phyloP scores from a whole-genome alignment of 768 basidiomycete species.

The Tulasnella sp. region DNA sequence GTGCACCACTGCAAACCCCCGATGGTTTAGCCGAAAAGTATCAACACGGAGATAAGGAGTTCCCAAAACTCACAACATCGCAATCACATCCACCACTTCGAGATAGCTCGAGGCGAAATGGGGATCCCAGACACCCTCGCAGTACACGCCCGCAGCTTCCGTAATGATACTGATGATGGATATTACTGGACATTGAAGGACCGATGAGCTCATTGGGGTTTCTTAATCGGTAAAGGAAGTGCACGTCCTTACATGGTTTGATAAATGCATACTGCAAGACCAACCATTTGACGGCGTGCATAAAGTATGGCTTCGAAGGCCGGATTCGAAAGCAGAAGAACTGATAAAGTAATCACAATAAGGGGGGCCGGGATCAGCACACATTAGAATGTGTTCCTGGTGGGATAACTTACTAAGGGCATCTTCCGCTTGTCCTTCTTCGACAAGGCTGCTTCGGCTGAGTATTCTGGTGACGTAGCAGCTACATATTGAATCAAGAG shows the following conservation, averaged over 20 bases:
- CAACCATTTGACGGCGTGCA: constrained; percentile 85
- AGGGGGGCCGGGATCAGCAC: background rate
- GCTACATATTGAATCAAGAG: constrained; percentile 87
- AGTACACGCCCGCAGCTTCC: constrained; percentile 68
- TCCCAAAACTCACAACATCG: constrained; percentile 63
- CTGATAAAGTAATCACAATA: constrained; percentile 45
- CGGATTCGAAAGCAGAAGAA: constrained; percentile 82
- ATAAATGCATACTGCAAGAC: constrained; percentile 89
- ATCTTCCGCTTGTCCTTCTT: constrained; percentile 78
- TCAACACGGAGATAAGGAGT: background rate
- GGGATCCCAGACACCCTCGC: constrained; percentile 60
- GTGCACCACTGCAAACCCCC: constrained; percentile 53
- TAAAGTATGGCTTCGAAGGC: constrained; percentile 88
- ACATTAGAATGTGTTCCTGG: background rate
- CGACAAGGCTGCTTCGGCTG: constrained; percentile 66
- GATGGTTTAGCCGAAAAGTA: no score
- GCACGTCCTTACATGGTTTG: constrained; percentile 51
- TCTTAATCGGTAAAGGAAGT: background rate
- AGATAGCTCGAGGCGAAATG: constrained; percentile 72
- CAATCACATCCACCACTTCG: constrained; percentile 72
- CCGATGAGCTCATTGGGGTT: background rate
- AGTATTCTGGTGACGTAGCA: constrained; percentile 62
- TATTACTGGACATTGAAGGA: constrained; percentile 46
- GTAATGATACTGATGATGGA: constrained; percentile 82
- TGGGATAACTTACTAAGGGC: constrained; percentile 53